Evolutionary conservation across 2,329 filamentous ascomycete species (phyloP).

Genomic region (Diaporthe velutina): DNA sequence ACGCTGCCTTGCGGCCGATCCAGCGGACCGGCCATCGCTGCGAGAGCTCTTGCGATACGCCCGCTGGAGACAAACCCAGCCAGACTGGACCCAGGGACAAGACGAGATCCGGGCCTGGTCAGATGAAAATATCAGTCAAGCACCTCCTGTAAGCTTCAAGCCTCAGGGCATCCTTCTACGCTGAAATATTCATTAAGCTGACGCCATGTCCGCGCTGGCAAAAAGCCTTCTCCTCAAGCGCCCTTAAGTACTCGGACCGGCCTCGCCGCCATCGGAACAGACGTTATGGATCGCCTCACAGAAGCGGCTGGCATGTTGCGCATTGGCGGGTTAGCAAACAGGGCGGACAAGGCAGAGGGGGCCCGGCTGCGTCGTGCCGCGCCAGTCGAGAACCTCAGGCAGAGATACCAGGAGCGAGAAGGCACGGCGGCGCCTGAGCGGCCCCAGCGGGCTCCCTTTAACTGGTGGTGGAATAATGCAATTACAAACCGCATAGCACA

Average conservation of each 20-base stretch:
- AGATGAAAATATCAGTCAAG: not conserved
- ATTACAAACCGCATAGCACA: not conserved
- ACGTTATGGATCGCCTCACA: constrained; percentile 3
- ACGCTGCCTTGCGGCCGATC: constrained; percentile 12
- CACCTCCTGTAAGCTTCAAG: not conserved
- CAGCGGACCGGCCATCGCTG: constrained; percentile 13
- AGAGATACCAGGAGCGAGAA: not conserved
- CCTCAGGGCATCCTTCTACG: not conserved
- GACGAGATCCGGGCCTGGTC: not conserved
- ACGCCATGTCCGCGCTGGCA: not conserved
- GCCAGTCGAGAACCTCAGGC: not conserved
- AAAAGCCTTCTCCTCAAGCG: not conserved
- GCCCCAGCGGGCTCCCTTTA: not conserved
- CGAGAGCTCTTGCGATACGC: constrained; percentile 2
- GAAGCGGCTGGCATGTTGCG: not conserved
- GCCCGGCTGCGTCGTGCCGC: not conserved
- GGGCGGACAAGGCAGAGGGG: not conserved
- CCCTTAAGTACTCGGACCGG: not conserved
- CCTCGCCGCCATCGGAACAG: not conserved
- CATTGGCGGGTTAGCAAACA: not conserved
- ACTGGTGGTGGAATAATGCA: not conserved
- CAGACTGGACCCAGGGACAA: not conserved
- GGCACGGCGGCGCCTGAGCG: not conserved
- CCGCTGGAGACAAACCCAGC: not conserved
- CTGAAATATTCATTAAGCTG: not conserved